Evolutionary conservation across 176 grass and related monocot species (phyloP).

Genomic region (Oryza coarctata): DNA sequence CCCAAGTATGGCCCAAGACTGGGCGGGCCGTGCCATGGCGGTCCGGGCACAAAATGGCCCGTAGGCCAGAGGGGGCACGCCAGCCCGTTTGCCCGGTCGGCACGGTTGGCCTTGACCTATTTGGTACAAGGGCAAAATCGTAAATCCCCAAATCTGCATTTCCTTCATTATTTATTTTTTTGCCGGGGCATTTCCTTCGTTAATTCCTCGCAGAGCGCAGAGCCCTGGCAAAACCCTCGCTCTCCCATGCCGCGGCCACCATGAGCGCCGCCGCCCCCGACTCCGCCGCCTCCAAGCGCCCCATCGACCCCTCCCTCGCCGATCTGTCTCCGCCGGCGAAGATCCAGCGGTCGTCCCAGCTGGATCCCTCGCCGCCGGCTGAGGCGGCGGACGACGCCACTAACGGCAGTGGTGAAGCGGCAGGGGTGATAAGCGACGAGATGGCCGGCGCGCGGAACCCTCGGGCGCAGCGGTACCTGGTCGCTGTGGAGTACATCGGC

Average conservation of each 20-base stretch:
- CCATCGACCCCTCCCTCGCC: not conserved
- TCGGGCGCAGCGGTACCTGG: constrained; percentile 73
- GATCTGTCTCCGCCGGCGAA: constrained; percentile 27
- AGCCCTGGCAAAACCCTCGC: constrained; percentile 33
- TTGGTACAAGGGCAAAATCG: no score
- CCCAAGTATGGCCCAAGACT: no score
- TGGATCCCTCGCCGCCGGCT: constrained; percentile 14
- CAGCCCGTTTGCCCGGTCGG: no score
- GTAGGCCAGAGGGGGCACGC: no score
- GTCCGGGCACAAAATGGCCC: no score
- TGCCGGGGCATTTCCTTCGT: not conserved
- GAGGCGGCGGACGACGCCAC: not conserved
- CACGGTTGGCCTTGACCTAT: no score
- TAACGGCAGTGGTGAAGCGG: not conserved
- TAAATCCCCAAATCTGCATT: no score
- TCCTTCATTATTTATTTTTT: no score
- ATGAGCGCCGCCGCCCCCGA: constrained; percentile 37
- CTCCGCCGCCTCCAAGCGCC: constrained; percentile 25
- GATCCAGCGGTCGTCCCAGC: constrained; percentile 32
- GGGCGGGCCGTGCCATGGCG: no score
- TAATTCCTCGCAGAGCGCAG: not conserved
- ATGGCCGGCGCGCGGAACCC: constrained; percentile 46
- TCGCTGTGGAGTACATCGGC: constrained; percentile 83
- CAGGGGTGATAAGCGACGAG: not conserved
- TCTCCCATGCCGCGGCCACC: constrained; percentile 13